Evolutionary conservation across 495 filamentous ascomycete genomes (phyloP).

Genomic region (Annulohypoxylon bovei): DNA sequence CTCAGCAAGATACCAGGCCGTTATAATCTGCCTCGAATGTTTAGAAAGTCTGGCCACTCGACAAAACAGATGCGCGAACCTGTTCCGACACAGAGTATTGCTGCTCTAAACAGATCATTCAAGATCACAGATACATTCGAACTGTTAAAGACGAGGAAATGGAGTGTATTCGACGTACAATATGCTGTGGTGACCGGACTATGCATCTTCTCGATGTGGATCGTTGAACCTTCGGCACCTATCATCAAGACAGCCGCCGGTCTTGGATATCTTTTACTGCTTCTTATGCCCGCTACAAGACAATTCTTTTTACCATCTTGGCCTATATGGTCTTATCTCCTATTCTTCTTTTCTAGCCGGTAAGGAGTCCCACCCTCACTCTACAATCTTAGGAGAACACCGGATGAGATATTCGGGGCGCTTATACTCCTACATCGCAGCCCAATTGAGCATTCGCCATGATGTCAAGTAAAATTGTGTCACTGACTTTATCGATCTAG

Average conservation of each 20-base stretch:
- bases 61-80: constrained; percentile 25
- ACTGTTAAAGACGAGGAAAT: constrained; percentile 76
- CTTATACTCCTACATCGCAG: neutral
- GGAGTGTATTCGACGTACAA: constrained; percentile 88
- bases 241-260: constrained; percentile 76
- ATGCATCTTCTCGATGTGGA: constrained; percentile 80
- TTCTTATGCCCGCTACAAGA: constrained; percentile 84
- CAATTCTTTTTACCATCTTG: constrained; percentile 92
- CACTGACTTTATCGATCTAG: constrained; percentile 49
- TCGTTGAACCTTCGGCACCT: constrained; percentile 75
- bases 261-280: constrained; percentile 71
- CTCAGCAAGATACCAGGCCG: constrained; percentile 35
- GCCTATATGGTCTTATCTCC: constrained; percentile 82
- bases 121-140: constrained; percentile 76
- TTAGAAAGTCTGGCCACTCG: constrained; percentile 14
- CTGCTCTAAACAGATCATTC: constrained; percentile 83
- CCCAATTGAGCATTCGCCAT: neutral
- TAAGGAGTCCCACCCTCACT: no score
- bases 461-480: neutral
- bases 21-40: constrained; percentile 37
- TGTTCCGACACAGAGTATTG: constrained; percentile 53
- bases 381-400: no score
- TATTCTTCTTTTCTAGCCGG: constrained; percentile 91
- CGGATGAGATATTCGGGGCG: neutral
- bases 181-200: constrained; percentile 78